Percentiles rank a stretch among this genome's conserved stretches.
These are phyloP conservation scores for Starmera dryadoides DNA, from an alignment of 805 yeast species.

Conservation along the genomic window DNA sequence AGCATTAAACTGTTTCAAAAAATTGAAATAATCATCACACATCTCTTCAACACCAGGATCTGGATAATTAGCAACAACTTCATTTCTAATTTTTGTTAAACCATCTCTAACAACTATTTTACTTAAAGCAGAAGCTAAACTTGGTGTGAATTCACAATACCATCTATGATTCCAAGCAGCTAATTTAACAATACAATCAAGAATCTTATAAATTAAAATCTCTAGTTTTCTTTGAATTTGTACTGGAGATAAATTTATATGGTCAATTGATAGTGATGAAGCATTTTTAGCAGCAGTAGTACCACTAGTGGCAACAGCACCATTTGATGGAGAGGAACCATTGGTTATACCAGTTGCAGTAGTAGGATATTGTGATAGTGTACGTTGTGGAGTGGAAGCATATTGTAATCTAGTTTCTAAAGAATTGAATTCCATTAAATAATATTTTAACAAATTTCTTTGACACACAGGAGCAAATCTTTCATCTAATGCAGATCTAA, in stretches of 20 bases:
- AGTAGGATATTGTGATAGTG: no score
- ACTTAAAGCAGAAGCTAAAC: constrained; percentile 47
- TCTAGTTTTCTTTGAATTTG: constrained; percentile 6
- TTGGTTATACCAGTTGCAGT: no score
- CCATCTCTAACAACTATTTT: constrained; percentile 73
- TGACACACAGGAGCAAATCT: constrained; percentile 81
- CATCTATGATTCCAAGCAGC: constrained; percentile 98
- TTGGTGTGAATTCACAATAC: constrained; percentile 87
- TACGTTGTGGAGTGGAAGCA: no score
- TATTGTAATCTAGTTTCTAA: no score
- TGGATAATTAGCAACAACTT: constrained; percentile 60
- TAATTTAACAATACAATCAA: constrained; percentile 66
- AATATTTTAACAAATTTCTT: constrained; percentile 62
- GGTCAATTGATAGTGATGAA: constrained; percentile 5
- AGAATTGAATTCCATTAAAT: constrained; percentile 38
- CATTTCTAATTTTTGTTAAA: constrained; percentile 63
- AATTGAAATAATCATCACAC: constrained; percentile 43
- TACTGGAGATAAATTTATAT: constrained; percentile 13
- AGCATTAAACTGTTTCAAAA: constrained; percentile 25
- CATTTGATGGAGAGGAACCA: background rate
- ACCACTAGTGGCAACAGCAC: background rate
- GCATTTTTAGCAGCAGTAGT: constrained; percentile 14
- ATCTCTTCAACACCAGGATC: constrained; percentile 52
- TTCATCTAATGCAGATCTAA: constrained; percentile 57
- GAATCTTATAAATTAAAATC: constrained; percentile 43